Conservation (phyloP, 1,284 basidiomycete genomes). For the Vanrija sp. region DNA sequence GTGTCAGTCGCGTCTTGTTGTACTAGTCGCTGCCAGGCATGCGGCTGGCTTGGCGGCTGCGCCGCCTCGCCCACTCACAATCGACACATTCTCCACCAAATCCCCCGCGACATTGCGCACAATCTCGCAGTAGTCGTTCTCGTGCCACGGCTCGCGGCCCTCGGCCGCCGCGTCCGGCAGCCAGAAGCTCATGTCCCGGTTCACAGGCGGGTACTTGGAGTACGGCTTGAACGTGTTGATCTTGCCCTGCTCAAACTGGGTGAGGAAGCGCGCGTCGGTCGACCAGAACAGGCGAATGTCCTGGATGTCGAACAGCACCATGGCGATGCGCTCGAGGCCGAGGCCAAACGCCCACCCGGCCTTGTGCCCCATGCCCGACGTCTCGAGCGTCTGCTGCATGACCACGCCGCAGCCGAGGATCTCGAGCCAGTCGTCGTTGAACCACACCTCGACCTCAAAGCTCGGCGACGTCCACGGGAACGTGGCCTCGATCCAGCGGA, state of each 20-base stretch:
- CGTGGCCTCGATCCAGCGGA: conserved; percentile 96
- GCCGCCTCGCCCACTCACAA: conserved; percentile 35
- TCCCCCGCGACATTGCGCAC: conserved; percentile 90
- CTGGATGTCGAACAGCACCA: conserved; percentile 95
- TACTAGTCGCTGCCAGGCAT: too few species aligned
- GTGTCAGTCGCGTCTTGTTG: not conserved
- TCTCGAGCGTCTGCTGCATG: conserved; percentile 79
- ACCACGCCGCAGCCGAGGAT: conserved; percentile 93
- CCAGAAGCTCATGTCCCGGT: conserved; percentile 93
- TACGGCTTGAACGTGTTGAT: conserved; percentile 80
- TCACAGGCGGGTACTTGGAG: conserved; percentile 82
- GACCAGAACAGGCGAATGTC: conserved; percentile 99
- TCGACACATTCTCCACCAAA: conserved; percentile 81
- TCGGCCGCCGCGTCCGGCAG: conserved; percentile 50
- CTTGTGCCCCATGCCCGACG: conserved; percentile 73
- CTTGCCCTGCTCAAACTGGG: conserved; percentile 74
- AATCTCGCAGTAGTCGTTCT: conserved; percentile 95
- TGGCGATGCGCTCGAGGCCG: conserved; percentile 94
- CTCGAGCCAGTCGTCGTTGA: conserved; percentile 94
- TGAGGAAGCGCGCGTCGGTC: conserved; percentile 75
- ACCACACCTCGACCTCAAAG: conserved; percentile 97
- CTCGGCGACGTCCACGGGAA: conserved; percentile 98
- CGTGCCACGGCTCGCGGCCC: conserved; percentile 59
- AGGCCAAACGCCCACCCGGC: conserved; percentile 98
- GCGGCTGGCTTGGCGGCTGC: too few species aligned